Base-by-base conservation (phyloP, 2,329 filamentous ascomycete genomes). In the Fusarium sp. region DNA sequence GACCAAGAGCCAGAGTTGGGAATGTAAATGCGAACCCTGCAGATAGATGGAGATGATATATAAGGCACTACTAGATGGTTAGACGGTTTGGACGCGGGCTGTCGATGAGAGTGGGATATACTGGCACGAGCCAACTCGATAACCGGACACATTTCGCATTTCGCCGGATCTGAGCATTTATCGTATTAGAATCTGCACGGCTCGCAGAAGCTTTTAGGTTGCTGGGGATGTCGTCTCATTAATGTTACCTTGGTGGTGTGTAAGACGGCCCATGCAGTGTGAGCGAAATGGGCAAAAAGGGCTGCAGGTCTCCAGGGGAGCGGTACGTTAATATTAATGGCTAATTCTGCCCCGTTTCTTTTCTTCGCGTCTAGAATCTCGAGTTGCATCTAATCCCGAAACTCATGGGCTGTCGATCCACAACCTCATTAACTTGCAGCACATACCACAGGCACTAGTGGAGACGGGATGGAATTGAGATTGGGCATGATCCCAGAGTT, bases 341-440 rank as follows among this genome's bases (percentile, higher is more conserved):
- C 58, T 35, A 60, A 63, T 63, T 58, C 63, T 14, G 52, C 21
- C 45, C 54, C 63, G 48, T 57, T 69, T 63, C 44, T 68, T 57
- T 68, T 51, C 44, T 63, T 57, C 44, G 37, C 35, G 44, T 33
- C 39, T 25, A 27, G 23, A 57, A 57, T 35, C 25, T 44, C 25
- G 21, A 38, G 56, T 27, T 33, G 27, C 64, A 66, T 66, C 44
- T 59, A 66, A 66, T 45, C 59, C 42, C 61, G 29, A 52, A 63
- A 27, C 39, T 42, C n/a, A 60, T 38, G 60, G 57, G 38, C 35
- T 69, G 66, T 38, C 58, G 64, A 63, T 69, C 66, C 65, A 69
- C 58, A 69, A 45, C 68, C 66, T 69, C 66, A 69, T 69, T 64
- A 69, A 63, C 65, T 65, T 69, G 59, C 65, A 69, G 58, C 51